These are phyloP conservation scores for Penicillium flavigenum DNA, from an alignment of 495 filamentous ascomycete genomes.

Conservation along the genomic window DNA sequence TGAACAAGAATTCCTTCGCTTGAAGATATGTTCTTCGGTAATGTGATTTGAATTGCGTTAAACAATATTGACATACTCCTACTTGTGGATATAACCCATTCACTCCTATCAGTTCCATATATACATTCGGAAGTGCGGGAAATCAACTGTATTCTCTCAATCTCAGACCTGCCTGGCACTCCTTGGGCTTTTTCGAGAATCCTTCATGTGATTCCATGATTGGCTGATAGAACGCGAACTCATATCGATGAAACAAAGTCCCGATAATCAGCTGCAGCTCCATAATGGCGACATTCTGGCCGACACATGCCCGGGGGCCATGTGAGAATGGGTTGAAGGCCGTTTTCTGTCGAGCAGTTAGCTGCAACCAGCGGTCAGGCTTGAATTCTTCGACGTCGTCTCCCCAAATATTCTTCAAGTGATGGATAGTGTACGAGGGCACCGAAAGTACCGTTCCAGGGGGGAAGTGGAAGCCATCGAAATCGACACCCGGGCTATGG, in stretches of 20 bases:
- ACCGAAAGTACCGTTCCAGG: conserved; percentile 68
- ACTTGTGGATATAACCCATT: background rate
- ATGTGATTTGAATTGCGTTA: background rate
- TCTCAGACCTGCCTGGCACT: conserved; percentile 62
- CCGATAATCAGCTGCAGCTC: conserved; percentile 73
- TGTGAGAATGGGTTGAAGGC: conserved; percentile 76
- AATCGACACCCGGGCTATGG: conserved; percentile 38
- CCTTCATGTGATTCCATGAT: conserved; percentile 70
- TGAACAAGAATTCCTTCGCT: conserved; percentile 23
- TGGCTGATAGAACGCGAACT: conserved; percentile 60
- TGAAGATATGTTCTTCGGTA: conserved; percentile 21
- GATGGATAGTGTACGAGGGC: conserved; percentile 77
- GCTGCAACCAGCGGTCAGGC: conserved; percentile 65
- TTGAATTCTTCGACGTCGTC: conserved; percentile 67
- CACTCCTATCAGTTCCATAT: background rate
- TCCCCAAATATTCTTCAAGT: conserved; percentile 73
- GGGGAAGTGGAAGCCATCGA: conserved; percentile 59
- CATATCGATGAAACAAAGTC: conserved; percentile 65
- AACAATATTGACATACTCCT: background rate
- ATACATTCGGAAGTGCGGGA: background rate
- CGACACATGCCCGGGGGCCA: conserved; percentile 72
- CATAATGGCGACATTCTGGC: conserved; percentile 79
- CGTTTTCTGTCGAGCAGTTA: conserved; percentile 60
- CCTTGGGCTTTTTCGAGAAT: conserved; percentile 76
- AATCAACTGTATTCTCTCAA: conserved; percentile 27